phyloP scores from a whole-genome alignment of 176 grass and related monocot genomes.

The Bromus sterilis region DNA sequence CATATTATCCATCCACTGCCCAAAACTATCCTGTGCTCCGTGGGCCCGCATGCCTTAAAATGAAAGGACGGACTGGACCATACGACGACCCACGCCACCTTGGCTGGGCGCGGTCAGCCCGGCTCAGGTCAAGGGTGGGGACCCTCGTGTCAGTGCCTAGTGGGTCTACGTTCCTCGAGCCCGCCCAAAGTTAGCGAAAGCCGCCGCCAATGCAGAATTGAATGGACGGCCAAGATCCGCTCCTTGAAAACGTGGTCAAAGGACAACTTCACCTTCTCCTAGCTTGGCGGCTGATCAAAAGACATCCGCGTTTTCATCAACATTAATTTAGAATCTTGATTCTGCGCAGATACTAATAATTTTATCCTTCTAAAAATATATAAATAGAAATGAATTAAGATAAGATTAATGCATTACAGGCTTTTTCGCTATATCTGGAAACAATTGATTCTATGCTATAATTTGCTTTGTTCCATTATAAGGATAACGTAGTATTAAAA shows the following conservation, averaged over 20 bases:
- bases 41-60: neutral
- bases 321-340: neutral
- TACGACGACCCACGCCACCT: neutral
- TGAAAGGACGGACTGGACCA: neutral
- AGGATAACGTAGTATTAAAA: too few species aligned
- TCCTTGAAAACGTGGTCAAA: neutral
- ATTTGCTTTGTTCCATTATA: too few species aligned
- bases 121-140: neutral
- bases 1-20: neutral
- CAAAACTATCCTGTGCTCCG: neutral
- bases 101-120: neutral
- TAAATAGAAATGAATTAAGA: too few species aligned
- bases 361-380: too few species aligned
- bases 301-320: neutral
- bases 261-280: neutral
- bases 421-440: too few species aligned
- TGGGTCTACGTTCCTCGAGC: neutral
- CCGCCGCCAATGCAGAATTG: neutral
- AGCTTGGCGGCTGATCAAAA: neutral
- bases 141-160: neutral
- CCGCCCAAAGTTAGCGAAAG: too few species aligned
- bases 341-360: neutral
- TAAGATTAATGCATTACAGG: too few species aligned
- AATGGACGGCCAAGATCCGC: neutral
- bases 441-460: too few species aligned